phyloP scores from a whole-genome alignment of 768 basidiomycete species.

The Termitomyces sp. region DNA sequence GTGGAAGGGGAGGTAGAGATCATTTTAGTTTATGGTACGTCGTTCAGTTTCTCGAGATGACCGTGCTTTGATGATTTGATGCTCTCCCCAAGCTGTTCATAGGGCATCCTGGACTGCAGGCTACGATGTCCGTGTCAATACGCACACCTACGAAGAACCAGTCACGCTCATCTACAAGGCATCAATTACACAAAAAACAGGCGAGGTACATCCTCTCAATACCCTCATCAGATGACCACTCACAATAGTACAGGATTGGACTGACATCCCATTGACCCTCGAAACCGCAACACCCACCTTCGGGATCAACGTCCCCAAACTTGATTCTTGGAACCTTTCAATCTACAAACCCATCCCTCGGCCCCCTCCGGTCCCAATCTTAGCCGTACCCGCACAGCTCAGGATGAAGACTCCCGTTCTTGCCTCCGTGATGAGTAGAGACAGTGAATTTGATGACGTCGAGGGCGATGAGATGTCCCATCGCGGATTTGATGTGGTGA shows the following conservation, averaged over 20 bases:
- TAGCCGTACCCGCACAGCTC: not conserved
- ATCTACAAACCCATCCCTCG: constrained; percentile 1
- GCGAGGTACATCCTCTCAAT: constrained; percentile 26
- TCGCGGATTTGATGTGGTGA: not conserved
- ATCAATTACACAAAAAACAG: constrained; percentile 32
- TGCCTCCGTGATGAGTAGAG: no score
- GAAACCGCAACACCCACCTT: constrained; percentile 38
- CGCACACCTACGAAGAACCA: constrained; percentile 23
- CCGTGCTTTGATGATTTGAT: not conserved
- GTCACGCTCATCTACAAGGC: constrained; percentile 37
- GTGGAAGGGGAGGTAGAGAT: constrained; percentile 25
- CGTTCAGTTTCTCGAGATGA: no score
- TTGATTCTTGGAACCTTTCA: constrained; percentile 25
- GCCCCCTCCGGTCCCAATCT: not conserved
- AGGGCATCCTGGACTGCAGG: constrained; percentile 25
- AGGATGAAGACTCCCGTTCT: no score
- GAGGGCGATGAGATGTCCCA: not conserved
- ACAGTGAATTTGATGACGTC: no score
- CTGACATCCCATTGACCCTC: constrained; percentile 32
- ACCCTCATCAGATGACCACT: not conserved
- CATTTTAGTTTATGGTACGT: constrained; percentile 28
- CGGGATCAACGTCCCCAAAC: constrained; percentile 26
- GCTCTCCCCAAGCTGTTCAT: constrained; percentile 1
- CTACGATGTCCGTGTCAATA: constrained; percentile 38
- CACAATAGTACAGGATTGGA: constrained; percentile 26